Percentiles rank a stretch among this genome's conserved stretches.
phyloP scores from a whole-genome alignment of 163 green algal species.

The Scenedesmus sp. region DNA sequence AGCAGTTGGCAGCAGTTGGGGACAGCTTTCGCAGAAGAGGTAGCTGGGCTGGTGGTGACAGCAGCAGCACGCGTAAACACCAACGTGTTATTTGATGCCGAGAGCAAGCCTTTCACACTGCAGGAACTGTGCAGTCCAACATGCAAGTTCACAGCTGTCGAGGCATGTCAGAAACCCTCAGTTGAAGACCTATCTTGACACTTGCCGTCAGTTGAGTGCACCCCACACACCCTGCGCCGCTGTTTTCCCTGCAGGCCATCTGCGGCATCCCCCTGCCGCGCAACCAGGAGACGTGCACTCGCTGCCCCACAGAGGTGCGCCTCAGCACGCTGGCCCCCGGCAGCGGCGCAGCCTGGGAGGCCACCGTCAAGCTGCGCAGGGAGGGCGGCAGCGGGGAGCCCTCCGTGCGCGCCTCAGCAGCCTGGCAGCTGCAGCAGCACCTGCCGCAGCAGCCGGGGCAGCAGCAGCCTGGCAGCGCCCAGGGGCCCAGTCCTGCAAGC shows the following conservation, averaged over 20 bases:
- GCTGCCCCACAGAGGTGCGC: slow-evolving; percentile 67
- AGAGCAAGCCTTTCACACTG: too few relatives aligned
- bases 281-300: slow-evolving; percentile 62
- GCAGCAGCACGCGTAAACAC: too few relatives aligned
- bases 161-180: too few relatives aligned
- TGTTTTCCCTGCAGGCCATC: slow-evolving; percentile 50
- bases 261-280: slow-evolving; percentile 61
- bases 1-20: neutral
- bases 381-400: neutral
- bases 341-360: slow-evolving; percentile 22
- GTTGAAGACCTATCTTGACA: too few relatives aligned
- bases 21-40: neutral
- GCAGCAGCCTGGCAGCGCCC: neutral
- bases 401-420: neutral
- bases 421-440: slow-evolving; percentile 26
- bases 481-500: neutral
- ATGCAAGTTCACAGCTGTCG: too few relatives aligned
- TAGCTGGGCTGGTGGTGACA: neutral
- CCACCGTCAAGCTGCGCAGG: slow-evolving; percentile 43
- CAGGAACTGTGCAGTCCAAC: too few relatives aligned
- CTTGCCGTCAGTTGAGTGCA: too few relatives aligned
- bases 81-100: too few relatives aligned
- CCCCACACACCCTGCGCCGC: neutral
- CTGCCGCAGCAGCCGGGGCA: slow-evolving; percentile 2
- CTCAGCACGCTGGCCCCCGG: slow-evolving; percentile 43